Percentiles rank a stretch among this genome's conserved stretches.
Evolutionary conservation across 2,329 filamentous ascomycete genomes (phyloP).

Genomic region (Clarireedia hainanense): DNA sequence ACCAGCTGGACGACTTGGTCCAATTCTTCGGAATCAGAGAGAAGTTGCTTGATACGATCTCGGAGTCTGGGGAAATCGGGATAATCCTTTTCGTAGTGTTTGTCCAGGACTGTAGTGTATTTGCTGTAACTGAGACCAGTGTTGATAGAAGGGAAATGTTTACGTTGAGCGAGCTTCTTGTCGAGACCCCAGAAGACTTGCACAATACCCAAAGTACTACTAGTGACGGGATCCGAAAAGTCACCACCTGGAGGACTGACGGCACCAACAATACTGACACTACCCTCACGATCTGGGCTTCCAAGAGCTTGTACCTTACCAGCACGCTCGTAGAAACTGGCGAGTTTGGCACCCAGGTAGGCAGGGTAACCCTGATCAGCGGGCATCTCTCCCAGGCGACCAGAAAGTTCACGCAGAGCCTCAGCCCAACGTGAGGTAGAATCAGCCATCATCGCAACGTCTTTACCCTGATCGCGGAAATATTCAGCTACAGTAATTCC

Average conservation of each 20-base stretch:
- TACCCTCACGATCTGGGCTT: slow-evolving; percentile 80
- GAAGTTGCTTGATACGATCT: slow-evolving; percentile 86
- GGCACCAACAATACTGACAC: slow-evolving; percentile 94
- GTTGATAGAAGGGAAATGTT: slow-evolving; percentile 99
- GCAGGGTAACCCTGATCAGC: slow-evolving; percentile 99
- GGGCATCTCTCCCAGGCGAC: slow-evolving; percentile 98
- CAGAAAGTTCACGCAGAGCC: slow-evolving; percentile 95
- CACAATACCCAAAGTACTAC: slow-evolving; percentile 88
- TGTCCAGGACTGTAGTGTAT: slow-evolving; percentile 82
- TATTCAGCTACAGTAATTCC: slow-evolving; percentile 85
- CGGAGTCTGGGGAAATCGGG: slow-evolving; percentile 90
- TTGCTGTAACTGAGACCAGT: slow-evolving; percentile 93
- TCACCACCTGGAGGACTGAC: slow-evolving; percentile 97
- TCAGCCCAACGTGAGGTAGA: slow-evolving; percentile 98
- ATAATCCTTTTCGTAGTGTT: slow-evolving; percentile 87
- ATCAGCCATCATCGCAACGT: slow-evolving; percentile 99
- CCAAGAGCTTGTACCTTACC: slow-evolving; percentile 80
- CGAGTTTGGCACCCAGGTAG: slow-evolving; percentile 92
- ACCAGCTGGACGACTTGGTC: slow-evolving; percentile 98
- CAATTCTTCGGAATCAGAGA: slow-evolving; percentile 92
- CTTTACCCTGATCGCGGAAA: slow-evolving; percentile 92
- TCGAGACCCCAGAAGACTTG: slow-evolving; percentile 99
- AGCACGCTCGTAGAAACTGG: slow-evolving; percentile 98
- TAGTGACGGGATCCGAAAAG: slow-evolving; percentile 97
- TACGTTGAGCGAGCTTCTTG: slow-evolving; percentile 98